Evolutionary conservation across 768 basidiomycete species (phyloP), one percentile per base, ranked within the genome.

Genomic region (Nidula microcarpa): DNA sequence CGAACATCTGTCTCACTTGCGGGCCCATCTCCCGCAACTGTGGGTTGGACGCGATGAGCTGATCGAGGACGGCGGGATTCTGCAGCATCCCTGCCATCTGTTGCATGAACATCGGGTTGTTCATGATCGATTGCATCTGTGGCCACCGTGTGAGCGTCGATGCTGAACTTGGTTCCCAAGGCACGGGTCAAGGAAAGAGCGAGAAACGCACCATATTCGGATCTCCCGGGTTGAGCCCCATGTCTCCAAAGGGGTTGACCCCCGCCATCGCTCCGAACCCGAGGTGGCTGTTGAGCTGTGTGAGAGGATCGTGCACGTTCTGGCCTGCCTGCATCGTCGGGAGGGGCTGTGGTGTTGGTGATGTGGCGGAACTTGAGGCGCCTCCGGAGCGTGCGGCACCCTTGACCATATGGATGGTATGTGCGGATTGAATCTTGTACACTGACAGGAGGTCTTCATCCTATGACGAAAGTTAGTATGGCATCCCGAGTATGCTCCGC

Each of bases 351-450:
- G 80, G 71, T 0, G 80, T 63, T 4, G 78, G 60, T n/a, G 74
- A 58, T 17, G 77, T 54, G 39, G 65, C 65, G 16, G 70, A 63
- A 1, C 79, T 62, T 34, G 77, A 68, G 0, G 76, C 63, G 7
- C 67, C 75, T 6, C 69, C 65, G 0, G 82, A 65, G 6, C 86
- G 80, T 1, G 86, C 77, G 8, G 81, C 85, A 18, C 91, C 90
- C 66, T 95, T 96, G 61, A 94, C 94, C 90, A 94, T 93, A 67
- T 94, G 94, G 41, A 95, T 84, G 0, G 93, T 94, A 65, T 97
- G 91, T 3, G 81, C 78, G 0, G 87, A 82, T 63, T 91, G 89
- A 54, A 97, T 94, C 77, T 97, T 96, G 81, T 97, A 97, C 6
- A 77, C 75, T 1, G 88, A 84, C 8, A 97, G 74, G 10, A 67